Base-by-base conservation (phyloP, 2,329 filamentous ascomycete species). In the Pleoardoris graminearum region DNA sequence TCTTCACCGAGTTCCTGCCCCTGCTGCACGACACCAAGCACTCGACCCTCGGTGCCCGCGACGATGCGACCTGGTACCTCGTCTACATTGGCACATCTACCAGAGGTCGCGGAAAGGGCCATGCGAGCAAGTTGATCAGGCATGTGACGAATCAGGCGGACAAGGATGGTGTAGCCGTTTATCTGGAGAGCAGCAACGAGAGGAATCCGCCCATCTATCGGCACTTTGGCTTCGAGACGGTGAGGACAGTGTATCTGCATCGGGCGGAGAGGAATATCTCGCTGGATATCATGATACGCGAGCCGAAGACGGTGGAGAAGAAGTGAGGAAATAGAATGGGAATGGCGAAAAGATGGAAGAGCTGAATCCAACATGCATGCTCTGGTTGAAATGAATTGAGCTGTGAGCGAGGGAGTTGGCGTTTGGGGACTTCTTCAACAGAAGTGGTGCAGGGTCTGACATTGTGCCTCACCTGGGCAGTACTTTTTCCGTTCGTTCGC, bases 31-130 rank as follows among this genome's bases (percentile, higher is more conserved):
- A 85, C 61, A 87, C 87, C 66, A 92, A 92, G 77, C 76, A 80
- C 55, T 79, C 83, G 55, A 80, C 89, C 55, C 82, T 94, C 72
- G 86, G 87, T 19, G 78, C 82, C 33, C 81, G 85, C 45, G 86
- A 90, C 68, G 71, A 79, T 61, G 79, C 88, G 55, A 85, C 83
- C 67, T 94, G 89, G 81, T 94, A 94, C 71, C 84, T 95, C 49
- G 88, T 91, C 42, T 94, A 93, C 73, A 79, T 95, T 55, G 90
- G 90, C 57, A 91, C 88, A 45, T 88, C 86, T 71, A 85, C 87
- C 29, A 80, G 79, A 55, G 84, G 86, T 4, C 83, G 87, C 55
- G 84, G 89, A 42, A 86, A 86, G 62, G 90, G 90, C 10, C 90
- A 90, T 71, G 88, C 85, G 14, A 80, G 80, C 60, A 86, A 84